These are phyloP conservation scores for Physcia stellaris DNA, from an alignment of 495 filamentous ascomycete species.

Conservation along the genomic window DNA sequence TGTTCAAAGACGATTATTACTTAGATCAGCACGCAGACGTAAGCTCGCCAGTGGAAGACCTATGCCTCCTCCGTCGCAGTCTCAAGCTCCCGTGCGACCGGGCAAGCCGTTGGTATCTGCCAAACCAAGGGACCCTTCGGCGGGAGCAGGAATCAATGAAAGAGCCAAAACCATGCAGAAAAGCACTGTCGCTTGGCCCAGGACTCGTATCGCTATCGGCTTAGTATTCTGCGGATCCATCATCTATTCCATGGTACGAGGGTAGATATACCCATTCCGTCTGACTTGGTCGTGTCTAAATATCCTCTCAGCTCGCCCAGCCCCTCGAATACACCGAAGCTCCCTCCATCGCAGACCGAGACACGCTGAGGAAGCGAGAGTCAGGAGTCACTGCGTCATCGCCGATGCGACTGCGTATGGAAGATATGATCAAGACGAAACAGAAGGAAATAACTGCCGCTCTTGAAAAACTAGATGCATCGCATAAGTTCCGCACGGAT, in stretches of 20 bases:
- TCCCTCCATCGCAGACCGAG: constrained; percentile 62
- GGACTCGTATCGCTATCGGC: constrained; percentile 44
- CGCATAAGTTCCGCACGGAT: constrained; percentile 65
- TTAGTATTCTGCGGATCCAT: constrained; percentile 47
- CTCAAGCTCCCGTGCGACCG: neutral
- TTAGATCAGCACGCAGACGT: too few species aligned
- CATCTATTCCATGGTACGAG: constrained; percentile 58
- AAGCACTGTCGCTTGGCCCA: constrained; percentile 31
- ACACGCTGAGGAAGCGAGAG: constrained; percentile 51
- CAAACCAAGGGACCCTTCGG: neutral
- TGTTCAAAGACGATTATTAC: too few species aligned
- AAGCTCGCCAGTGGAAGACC: too few species aligned
- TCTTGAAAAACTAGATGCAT: constrained; percentile 65
- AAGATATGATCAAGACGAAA: constrained; percentile 82
- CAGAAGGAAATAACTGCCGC: constrained; percentile 74
- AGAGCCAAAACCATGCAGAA: neutral
- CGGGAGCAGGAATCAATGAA: neutral
- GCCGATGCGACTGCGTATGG: constrained; percentile 97
- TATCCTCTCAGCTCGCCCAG: constrained; percentile 26
- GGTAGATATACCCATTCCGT: too few species aligned
- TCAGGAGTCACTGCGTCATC: constrained; percentile 48
- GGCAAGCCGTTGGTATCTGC: constrained; percentile 4
- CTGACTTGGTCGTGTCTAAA: too few species aligned
- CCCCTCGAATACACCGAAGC: constrained; percentile 33
- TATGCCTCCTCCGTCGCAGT: neutral